Base-by-base conservation (phyloP, 371 early-diverging fungal genomes). In the Chytridium lagenaria region DNA sequence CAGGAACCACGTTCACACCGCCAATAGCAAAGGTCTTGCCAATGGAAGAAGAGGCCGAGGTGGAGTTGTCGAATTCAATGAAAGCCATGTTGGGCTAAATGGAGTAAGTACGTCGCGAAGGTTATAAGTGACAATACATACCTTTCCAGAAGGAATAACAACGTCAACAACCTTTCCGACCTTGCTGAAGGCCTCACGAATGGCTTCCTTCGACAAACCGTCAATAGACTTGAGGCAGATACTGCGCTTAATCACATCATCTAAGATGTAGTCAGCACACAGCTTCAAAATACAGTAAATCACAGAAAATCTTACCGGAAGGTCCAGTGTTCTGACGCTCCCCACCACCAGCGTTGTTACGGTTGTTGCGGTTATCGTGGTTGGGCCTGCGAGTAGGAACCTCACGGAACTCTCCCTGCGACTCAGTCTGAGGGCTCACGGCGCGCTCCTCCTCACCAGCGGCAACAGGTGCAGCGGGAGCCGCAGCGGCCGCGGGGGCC, bases 1-100 rank as follows among this genome's bases (percentile, higher is more conserved):
- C 83, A 22, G 83, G 74, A 12, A 39, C 23, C 28, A 84, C 73
- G 16, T 38, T 72, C 33, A 52, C 64, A 16, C 74, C 79, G 52
- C 67, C 68, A 40, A 80, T 72, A 1, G 40, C 64, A 26, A 90
- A 85, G 34, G 59, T 68, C 68, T 84, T 80, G 44, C 85, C 86
- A 28, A 83, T 85, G 19, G 88, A 81, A 61, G 75, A 68, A 71
- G 84, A 77, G 1, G 90, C 90, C 0, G 81, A 77, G 67, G 84
- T 84, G 36, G 77, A 73, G 36, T 83, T 80, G 51, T 80, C 76
- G 75, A 90, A 91, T 71, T 90, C 89, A 36, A 89, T 85, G 71
- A 89, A 85, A 16, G 85, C 88, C 30, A 85, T 88, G 74, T 81
- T 83, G 76, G 67, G 77, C 71, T 68, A 71, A 36, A 76, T 64